Percentiles rank a stretch among this genome's conserved stretches.
These are phyloP conservation scores for Sordariomycetes sp. DNA, from an alignment of 2,329 filamentous ascomycete genomes.

Conservation along the genomic window DNA sequence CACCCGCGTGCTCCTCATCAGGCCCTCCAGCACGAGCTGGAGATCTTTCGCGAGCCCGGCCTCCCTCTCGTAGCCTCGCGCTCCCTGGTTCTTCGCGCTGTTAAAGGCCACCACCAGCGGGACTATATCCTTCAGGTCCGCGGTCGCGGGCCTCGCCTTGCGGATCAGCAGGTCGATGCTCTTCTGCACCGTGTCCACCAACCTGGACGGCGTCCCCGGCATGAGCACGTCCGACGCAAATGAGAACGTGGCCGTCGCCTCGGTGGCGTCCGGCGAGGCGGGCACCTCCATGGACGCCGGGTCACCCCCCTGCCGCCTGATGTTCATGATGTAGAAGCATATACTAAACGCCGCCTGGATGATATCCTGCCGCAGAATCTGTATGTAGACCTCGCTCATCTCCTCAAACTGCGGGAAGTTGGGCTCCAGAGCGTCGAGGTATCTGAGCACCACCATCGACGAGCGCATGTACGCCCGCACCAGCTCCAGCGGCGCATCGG, in stretches of 20 bases:
- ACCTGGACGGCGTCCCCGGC: conserved; percentile 29
- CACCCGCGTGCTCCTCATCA: conserved; percentile 30
- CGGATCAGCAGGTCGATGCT: conserved; percentile 32
- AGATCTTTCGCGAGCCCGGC: conserved; percentile 27
- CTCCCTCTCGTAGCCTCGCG: conserved; percentile 19
- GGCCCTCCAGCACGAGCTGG: conserved; percentile 30
- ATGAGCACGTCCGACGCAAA: conserved; percentile 11
- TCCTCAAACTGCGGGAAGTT: conserved; percentile 32
- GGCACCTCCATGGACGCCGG: neutral
- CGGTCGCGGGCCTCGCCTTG: conserved; percentile 35
- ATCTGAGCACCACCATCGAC: conserved; percentile 43
- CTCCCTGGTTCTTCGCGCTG: conserved; percentile 23
- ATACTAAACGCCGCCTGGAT: conserved; percentile 43
- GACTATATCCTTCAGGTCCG: conserved; percentile 38
- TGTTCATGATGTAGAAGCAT: conserved; percentile 38
- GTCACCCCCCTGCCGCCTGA: conserved; percentile 1
- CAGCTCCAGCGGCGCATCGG: conserved; percentile 38
- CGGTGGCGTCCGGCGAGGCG: neutral
- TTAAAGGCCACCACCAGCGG: conserved; percentile 36
- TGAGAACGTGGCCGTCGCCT: neutral
- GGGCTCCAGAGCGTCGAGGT: conserved; percentile 42
- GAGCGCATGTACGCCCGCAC: conserved; percentile 41
- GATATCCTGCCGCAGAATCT: conserved; percentile 42
- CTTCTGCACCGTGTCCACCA: conserved; percentile 33
- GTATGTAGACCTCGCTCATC: conserved; percentile 40